Conservation (phyloP, 345 rosid genomes). For the Melastoma malabathricum region DNA sequence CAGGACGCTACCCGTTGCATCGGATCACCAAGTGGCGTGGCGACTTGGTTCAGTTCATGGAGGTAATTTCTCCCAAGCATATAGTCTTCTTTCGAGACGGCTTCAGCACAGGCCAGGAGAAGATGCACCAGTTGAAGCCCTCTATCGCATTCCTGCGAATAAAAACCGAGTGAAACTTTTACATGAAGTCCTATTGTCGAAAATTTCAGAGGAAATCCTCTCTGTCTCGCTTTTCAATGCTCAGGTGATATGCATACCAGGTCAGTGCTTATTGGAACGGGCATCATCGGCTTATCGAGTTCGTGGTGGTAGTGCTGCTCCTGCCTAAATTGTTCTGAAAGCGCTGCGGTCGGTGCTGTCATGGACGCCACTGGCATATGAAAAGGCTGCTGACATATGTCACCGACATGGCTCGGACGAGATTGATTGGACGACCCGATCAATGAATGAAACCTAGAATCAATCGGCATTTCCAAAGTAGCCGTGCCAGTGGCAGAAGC, state of each 20-base stretch:
- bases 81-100: constrained; percentile 48
- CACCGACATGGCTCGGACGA: too few relatives aligned
- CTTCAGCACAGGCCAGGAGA: constrained; percentile 51
- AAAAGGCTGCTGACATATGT: too few relatives aligned
- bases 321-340: constrained; percentile 35
- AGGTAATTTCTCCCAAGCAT: constrained; percentile 38
- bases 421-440: too few relatives aligned
- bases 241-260: constrained; percentile 15
- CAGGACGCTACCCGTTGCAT: constrained; percentile 57
- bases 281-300: constrained; percentile 24
- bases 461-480: constrained; percentile 17
- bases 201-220: too few relatives aligned
- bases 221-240: too few relatives aligned
- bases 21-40: constrained; percentile 41
- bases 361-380: too few relatives aligned
- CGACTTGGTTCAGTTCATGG: constrained; percentile 40
- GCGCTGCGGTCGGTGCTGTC: not conserved
- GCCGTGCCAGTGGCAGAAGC: constrained; percentile 10
- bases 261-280: constrained; percentile 26
- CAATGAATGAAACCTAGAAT: constrained; percentile 14
- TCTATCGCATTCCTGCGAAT: constrained; percentile 46
- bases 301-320: constrained; percentile 12
- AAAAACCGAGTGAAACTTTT: not conserved
- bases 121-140: constrained; percentile 54
- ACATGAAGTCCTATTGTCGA: too few relatives aligned